Percentiles rank a stretch among this genome's conserved stretches.
phyloP scores from a whole-genome alignment of 2,329 filamentous ascomycete genomes.

The Cercospora citrullina region DNA sequence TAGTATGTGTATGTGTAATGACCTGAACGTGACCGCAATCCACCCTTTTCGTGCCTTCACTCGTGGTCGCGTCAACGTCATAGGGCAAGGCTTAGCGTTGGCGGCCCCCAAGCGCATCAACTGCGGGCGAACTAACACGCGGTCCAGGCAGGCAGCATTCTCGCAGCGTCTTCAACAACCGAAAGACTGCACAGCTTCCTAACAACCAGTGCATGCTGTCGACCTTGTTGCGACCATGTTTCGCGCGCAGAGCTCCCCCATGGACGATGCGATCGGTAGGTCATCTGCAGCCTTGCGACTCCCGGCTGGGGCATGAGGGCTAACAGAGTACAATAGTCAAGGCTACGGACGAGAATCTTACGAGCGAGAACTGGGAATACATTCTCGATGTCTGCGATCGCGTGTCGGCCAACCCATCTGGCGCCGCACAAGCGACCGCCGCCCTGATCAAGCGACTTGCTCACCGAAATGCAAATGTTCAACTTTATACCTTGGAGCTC shows the following conservation, averaged over 20 bases:
- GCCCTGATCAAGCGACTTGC: slow-evolving; percentile 89
- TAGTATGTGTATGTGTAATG: background rate
- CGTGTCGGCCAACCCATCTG: slow-evolving; percentile 38
- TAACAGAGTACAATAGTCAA: slow-evolving; percentile 53
- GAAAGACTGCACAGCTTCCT: background rate
- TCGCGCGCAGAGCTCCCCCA: slow-evolving; percentile 22
- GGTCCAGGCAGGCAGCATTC: slow-evolving; percentile 2
- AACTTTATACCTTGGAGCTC: slow-evolving; percentile 92
- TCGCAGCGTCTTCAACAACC: background rate
- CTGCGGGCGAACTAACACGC: background rate
- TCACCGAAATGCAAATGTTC: slow-evolving; percentile 92
- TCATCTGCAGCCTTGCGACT: background rate
- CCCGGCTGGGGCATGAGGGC: background rate
- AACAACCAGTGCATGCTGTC: background rate
- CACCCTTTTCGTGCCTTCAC: background rate
- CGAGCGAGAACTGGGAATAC: slow-evolving; percentile 74
- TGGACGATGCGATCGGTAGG: slow-evolving; percentile 24
- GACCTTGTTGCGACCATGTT: slow-evolving; percentile 17
- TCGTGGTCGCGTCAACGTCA: background rate
- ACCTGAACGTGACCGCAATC: background rate
- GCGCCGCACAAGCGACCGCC: slow-evolving; percentile 62
- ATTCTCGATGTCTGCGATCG: slow-evolving; percentile 54
- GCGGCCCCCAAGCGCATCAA: background rate
- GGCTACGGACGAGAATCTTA: slow-evolving; percentile 97
- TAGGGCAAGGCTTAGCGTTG: slow-evolving; percentile 1